Evolutionary conservation across 1,284 basidiomycete genomes (phyloP).

Genomic region (Malassezia caprae): DNA sequence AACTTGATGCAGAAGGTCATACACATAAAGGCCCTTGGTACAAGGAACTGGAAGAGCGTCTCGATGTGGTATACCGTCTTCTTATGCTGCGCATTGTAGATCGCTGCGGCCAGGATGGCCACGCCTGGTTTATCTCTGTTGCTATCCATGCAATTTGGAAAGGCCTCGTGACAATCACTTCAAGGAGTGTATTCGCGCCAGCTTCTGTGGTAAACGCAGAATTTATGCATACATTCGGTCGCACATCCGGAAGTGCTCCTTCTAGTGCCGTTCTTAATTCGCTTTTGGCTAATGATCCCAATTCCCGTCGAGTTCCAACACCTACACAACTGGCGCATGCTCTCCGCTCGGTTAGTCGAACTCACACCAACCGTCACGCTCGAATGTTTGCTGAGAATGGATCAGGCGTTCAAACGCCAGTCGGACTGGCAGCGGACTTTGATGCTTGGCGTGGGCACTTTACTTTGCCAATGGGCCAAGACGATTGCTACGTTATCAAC

Average conservation of each 20-base stretch:
- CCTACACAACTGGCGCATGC: constrained; percentile 15
- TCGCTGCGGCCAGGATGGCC: constrained; percentile 40
- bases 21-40: constrained; percentile 21
- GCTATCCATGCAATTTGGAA: constrained; percentile 46
- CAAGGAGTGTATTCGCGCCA: constrained; percentile 25
- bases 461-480: background rate
- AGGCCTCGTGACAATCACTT: constrained; percentile 36
- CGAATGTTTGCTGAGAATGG: background rate
- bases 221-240: constrained; percentile 10
- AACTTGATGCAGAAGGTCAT: background rate
- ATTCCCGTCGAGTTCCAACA: constrained; percentile 9
- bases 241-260: constrained; percentile 1
- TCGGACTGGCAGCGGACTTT: background rate
- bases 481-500: constrained; percentile 21
- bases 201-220: constrained; percentile 10
- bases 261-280: constrained; percentile 11
- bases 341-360: constrained; percentile 6
- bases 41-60: constrained; percentile 37
- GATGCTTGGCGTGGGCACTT: constrained; percentile 10
- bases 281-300: constrained; percentile 4
- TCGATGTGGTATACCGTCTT: constrained; percentile 35
- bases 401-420: constrained; percentile 6
- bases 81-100: constrained; percentile 39
- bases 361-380: background rate
- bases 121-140: constrained; percentile 46